These are phyloP conservation scores for Auricularia sp. DNA, from an alignment of 768 basidiomycete genomes.

Conservation along the genomic window DNA sequence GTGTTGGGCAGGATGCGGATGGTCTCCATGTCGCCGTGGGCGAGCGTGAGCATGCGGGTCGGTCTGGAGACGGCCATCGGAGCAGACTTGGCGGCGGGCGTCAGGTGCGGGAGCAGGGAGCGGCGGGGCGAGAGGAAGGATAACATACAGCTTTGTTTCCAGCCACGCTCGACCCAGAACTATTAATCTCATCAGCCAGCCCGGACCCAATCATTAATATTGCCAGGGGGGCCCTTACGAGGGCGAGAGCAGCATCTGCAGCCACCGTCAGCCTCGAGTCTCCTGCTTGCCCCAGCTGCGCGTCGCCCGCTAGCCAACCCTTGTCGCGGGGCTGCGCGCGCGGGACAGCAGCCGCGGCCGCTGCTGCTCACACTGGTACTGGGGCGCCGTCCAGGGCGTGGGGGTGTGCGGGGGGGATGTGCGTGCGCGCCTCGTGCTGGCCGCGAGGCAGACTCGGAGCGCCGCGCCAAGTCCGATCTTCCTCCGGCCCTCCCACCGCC, in stretches of 20 bases:
- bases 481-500: not conserved
- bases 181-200: too few species aligned
- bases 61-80: constrained; percentile 65
- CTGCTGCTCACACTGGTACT: too few species aligned
- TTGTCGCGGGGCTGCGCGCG: not conserved
- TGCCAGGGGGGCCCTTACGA: not conserved
- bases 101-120: not conserved
- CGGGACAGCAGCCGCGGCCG: too few species aligned
- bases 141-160: not conserved
- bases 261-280: not conserved
- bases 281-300: too few species aligned
- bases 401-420: too few species aligned
- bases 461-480: not conserved
- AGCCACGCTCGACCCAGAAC: not conserved
- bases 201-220: too few species aligned
- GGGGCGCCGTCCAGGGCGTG: too few species aligned
- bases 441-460: not conserved
- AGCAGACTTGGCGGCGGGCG: constrained; percentile 11
- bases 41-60: constrained; percentile 62
- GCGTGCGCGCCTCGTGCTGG: not conserved
- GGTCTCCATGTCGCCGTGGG: constrained; percentile 80
- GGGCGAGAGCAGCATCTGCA: not conserved
- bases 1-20: constrained; percentile 64
- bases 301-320: too few species aligned
- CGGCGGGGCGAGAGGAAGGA: not conserved